phyloP scores from a whole-genome alignment of 2,329 filamentous ascomycete genomes.

The Cladosporium sp. region DNA sequence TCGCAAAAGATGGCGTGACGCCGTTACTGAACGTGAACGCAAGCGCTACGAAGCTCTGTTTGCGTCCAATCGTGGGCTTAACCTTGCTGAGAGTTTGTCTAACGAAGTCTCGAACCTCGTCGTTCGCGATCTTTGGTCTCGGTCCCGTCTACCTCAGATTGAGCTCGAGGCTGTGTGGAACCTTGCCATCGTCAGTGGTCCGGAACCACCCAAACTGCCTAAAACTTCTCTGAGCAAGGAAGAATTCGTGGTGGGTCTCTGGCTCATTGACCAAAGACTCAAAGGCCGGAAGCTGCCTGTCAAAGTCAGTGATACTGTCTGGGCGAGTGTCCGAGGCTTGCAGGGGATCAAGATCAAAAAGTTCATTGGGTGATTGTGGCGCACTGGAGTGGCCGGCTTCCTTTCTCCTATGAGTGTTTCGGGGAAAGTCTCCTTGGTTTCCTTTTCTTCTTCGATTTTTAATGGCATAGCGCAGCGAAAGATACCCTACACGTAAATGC shows the following conservation, averaged over 20 bases:
- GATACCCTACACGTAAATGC: slow-evolving; percentile 5
- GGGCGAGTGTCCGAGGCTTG: slow-evolving; percentile 59
- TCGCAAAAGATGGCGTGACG: slow-evolving; percentile 71
- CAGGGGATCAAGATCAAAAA: slow-evolving; percentile 33
- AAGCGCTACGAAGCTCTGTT: slow-evolving; percentile 80
- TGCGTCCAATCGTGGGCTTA: slow-evolving; percentile 70
- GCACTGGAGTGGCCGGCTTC: too few relatives aligned
- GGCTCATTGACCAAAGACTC: slow-evolving; percentile 77
- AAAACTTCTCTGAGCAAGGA: slow-evolving; percentile 50
- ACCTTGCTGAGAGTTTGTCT: slow-evolving; percentile 22
- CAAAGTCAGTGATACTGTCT: slow-evolving; percentile 68
- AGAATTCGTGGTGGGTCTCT: slow-evolving; percentile 79
- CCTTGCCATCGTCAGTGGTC: slow-evolving; percentile 49
- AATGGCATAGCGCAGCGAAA: background rate
- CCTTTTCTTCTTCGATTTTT: background rate
- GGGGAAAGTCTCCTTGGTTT: background rate
- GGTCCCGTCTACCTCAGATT: slow-evolving; percentile 63
- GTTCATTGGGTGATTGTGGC: slow-evolving; percentile 8
- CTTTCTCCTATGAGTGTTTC: background rate
- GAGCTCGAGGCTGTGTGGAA: slow-evolving; percentile 74
- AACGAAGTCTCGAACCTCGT: slow-evolving; percentile 61
- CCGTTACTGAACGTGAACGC: slow-evolving; percentile 67
- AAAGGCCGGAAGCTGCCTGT: slow-evolving; percentile 72
- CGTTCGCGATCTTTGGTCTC: slow-evolving; percentile 69
- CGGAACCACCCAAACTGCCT: slow-evolving; percentile 36